Conservation (phyloP, 805 yeast species). For the Ogataea allantospora region DNA sequence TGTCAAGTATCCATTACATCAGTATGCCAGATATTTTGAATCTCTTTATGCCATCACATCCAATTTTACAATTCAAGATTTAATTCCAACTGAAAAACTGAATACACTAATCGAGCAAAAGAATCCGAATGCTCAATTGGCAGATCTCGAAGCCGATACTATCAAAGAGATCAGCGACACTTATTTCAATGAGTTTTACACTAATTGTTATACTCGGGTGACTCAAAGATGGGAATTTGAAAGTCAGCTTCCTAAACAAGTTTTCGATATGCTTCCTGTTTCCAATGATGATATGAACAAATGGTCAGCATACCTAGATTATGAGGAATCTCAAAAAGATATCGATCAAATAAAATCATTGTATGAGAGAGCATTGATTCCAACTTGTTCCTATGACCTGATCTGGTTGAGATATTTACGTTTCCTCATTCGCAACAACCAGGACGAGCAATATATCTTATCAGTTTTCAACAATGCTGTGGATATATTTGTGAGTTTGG, state of each 20-base stretch:
- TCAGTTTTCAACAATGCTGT: conserved; percentile 52
- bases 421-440: conserved; percentile 42
- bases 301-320: conserved; percentile 67
- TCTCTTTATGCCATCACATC: conserved; percentile 41
- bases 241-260: conserved; percentile 53
- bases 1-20: conserved; percentile 71
- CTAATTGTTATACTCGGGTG: conserved; percentile 50
- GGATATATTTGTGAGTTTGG: conserved; percentile 35
- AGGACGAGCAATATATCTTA: conserved; percentile 28
- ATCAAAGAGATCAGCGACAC: conserved; percentile 37
- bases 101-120: conserved; percentile 27
- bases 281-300: conserved; percentile 41
- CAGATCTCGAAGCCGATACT: conserved; percentile 19
- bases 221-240: conserved; percentile 72
- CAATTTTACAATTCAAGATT: conserved; percentile 33
- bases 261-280: conserved; percentile 51
- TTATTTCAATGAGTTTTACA: conserved; percentile 43
- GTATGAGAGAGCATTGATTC: conserved; percentile 73
- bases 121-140: conserved; percentile 8
- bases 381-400: conserved; percentile 56
- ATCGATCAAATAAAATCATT: conserved; percentile 40
- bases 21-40: conserved; percentile 75
- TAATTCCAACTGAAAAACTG: conserved; percentile 31
- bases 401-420: conserved; percentile 70
- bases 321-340: conserved; percentile 35